phyloP scores from a whole-genome alignment of 352 stramenopile species.

The Globisporangium sylvaticum region DNA sequence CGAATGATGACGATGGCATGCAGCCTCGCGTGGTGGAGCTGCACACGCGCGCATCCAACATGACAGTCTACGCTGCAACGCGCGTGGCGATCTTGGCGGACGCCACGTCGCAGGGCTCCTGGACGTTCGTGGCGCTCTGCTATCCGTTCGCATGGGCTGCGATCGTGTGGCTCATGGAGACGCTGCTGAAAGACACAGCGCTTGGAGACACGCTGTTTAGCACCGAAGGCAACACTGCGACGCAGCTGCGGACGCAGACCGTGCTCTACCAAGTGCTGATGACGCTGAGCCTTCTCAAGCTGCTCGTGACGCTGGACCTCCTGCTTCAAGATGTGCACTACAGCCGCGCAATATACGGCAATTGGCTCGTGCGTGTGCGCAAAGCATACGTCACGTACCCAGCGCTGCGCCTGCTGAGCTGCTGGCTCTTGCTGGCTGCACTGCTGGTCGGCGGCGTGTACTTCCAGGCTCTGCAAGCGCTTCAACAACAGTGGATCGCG shows the following conservation, averaged over 20 bases:
- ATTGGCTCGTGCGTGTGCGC: conserved; percentile 26
- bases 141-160: conserved; percentile 36
- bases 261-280: conserved; percentile 34
- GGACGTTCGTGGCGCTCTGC: conserved; percentile 40
- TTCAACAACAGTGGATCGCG: conserved; percentile 25
- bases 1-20: not conserved
- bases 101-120: conserved; percentile 38
- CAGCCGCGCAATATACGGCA: conserved; percentile 20
- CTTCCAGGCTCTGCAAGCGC: conserved; percentile 18
- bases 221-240: conserved; percentile 1
- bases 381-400: conserved; percentile 22
- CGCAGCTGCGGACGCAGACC: conserved; percentile 33
- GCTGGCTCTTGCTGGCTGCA: conserved; percentile 19
- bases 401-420: conserved; percentile 24
- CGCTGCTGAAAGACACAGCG: conserved; percentile 8
- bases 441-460: conserved; percentile 28
- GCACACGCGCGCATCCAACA: not conserved
- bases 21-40: not conserved
- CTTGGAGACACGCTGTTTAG: conserved; percentile 20
- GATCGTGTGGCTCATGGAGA: conserved; percentile 14
- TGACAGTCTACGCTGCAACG: not conserved
- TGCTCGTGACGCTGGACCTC: conserved; percentile 42
- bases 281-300: conserved; percentile 30
- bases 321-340: conserved; percentile 39
- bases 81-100: conserved; percentile 23